Conservation (phyloP, 768 basidiomycete genomes). For the Pulveroboletus sp. region DNA sequence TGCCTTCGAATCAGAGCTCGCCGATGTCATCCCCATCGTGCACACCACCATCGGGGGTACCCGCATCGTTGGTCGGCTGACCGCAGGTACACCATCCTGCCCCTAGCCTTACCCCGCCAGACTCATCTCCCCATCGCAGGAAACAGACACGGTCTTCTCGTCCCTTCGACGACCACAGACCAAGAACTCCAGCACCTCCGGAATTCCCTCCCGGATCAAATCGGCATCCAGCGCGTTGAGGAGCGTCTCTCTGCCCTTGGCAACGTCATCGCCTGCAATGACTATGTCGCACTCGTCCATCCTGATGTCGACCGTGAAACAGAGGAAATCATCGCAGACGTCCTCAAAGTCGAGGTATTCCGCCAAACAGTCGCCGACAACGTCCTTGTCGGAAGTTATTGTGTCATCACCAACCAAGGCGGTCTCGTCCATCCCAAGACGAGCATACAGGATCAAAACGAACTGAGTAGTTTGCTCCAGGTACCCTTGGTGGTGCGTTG, state of each 20-base stretch:
- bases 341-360: constrained; percentile 98
- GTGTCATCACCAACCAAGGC: constrained; percentile 93
- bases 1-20: constrained; percentile 90
- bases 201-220: constrained; percentile 88
- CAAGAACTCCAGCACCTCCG: constrained; percentile 98
- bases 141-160: constrained; percentile 95
- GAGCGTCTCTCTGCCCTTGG: constrained; percentile 96
- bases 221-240: constrained; percentile 93
- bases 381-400: constrained; percentile 95
- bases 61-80: constrained; percentile 87
- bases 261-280: constrained; percentile 98
- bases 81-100: constrained; percentile 56
- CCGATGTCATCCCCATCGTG: constrained; percentile 91
- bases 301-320: constrained; percentile 98
- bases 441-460: constrained; percentile 95
- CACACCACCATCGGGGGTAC: constrained; percentile 95
- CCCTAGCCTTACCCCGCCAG: rapidly evolving
- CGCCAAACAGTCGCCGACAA: constrained; percentile 96
- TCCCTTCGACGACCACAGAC: constrained; percentile 93
- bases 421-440: constrained; percentile 98
- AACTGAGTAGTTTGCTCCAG: constrained; percentile 89
- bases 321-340: constrained; percentile 99
- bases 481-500: constrained; percentile 85
- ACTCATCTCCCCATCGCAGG: constrained; percentile 39
- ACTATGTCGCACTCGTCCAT: constrained; percentile 98